Conservation (phyloP, 805 yeast genomes). For the Kodamaea lidongshanica region DNA sequence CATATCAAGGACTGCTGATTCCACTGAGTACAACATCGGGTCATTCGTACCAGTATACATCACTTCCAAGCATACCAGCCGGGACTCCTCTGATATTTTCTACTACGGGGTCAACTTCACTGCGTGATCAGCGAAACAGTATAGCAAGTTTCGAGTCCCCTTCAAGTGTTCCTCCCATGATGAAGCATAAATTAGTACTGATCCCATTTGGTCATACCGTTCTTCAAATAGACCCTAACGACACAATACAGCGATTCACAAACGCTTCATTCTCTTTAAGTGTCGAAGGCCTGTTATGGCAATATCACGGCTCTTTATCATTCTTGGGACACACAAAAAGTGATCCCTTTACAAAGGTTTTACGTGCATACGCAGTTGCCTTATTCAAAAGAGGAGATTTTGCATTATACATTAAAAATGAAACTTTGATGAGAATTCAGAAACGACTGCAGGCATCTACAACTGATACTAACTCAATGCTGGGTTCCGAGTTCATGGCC, state of each 20-base stretch:
- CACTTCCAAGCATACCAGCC: too few species aligned
- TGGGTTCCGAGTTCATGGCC: background rate
- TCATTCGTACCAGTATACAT: too few species aligned
- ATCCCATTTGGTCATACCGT: conserved; percentile 32
- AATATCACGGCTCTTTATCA: conserved; percentile 35
- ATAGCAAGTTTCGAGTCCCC: too few species aligned
- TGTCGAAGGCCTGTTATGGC: conserved; percentile 35
- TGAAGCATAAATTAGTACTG: conserved; percentile 5
- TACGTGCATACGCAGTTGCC: conserved; percentile 29
- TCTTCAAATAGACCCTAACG: conserved; percentile 28
- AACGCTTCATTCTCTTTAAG: conserved; percentile 30
- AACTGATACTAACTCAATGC: background rate
- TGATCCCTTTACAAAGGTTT: conserved; percentile 33
- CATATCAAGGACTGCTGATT: too few species aligned
- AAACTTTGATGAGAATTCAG: conserved; percentile 12
- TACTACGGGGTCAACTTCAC: too few species aligned
- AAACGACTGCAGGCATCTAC: conserved; percentile 4
- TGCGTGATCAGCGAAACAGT: too few species aligned
- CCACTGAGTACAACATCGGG: too few species aligned
- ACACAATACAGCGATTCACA: conserved; percentile 27
- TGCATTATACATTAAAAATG: conserved; percentile 21
- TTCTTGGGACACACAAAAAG: conserved; percentile 36
- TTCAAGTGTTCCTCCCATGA: conserved; percentile 1
- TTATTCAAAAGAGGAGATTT: conserved; percentile 31
- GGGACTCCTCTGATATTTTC: too few species aligned